Percentiles rank a stretch among this genome's conserved stretches.
These are phyloP conservation scores for Phytopythium oedochilum DNA, from an alignment of 352 stramenopile genomes.

Conservation along the genomic window DNA sequence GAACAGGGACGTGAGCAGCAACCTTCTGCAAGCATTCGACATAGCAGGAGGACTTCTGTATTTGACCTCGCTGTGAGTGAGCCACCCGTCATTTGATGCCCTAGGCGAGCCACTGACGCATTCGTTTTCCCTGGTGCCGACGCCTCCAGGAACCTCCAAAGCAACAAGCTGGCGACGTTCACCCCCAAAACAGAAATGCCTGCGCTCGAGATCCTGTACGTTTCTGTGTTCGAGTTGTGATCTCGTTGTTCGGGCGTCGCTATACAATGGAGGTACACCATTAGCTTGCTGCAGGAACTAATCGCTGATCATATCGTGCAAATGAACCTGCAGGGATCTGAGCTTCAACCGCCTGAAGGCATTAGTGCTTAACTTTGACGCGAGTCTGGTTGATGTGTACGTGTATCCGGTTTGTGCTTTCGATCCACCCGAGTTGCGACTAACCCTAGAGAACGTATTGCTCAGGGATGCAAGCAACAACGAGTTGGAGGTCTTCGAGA, in stretches of 20 bases:
- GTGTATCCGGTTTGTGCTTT: neutral
- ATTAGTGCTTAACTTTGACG: neutral
- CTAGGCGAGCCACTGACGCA: neutral
- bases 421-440: neutral
- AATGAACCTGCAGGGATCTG: neutral
- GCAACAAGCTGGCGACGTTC: neutral
- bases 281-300: neutral
- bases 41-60: neutral
- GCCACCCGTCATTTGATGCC: neutral
- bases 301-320: neutral
- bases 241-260: too few relatives aligned
- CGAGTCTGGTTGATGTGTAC: neutral
- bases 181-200: neutral
- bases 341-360: neutral
- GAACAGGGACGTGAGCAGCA: neutral
- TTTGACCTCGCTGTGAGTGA: neutral
- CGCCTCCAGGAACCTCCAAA: neutral
- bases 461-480: constrained; percentile 2
- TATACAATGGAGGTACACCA: neutral
- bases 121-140: neutral
- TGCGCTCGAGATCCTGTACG: neutral
- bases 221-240: neutral
- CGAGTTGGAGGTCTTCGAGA: neutral
- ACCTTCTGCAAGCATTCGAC: neutral
- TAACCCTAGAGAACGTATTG: neutral